Evolutionary conservation across 2,329 filamentous ascomycete genomes (phyloP), one percentile per base, ranked within the genome.

Genomic region (Venturia asperata): DNA sequence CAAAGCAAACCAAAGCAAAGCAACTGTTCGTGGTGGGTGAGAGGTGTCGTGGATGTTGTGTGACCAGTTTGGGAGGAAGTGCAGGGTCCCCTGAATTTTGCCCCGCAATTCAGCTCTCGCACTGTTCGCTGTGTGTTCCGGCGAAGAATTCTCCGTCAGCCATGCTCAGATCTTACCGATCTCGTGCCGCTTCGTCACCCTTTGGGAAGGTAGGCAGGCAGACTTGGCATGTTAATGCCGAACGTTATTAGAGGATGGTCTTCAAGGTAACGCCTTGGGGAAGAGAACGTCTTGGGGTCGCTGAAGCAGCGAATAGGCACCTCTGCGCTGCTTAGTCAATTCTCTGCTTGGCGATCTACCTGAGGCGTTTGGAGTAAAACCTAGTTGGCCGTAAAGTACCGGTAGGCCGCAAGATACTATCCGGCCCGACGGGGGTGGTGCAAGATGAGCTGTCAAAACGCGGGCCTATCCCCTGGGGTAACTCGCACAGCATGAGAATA

Each of bases 381-480:
- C 47, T 21, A n/a, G n/a, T 24, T 24, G 15, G 39, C 15, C 39
- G 39, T 15, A 15, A 15, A 10, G 39, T 41, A 10, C 4, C 39
- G 39, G 10, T 41, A 41, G 30, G 30, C 15, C 39, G 15, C 9
- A 2, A 11, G 10, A 10, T 41, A 41, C 39, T 47, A 7, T 47
- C 6, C 43, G 43, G n/a, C n/a, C 43, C n/a, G n/a, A 47, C 19
- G 43, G 45, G 6, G 10, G 47, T 52, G 27, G 30, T 37, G 37
- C 52, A 58, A 34, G 52, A 58, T 58, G 52, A 58, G 52, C 52
- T 58, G 52, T 58, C 52, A 58, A 58, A 58, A 37, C 21, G 30
- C 52, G 27, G 17, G 15, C 15, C 34, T 34, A 9, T 34, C 27
- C 24, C 27, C 49, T 34, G 10, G 3, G 3, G 2, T 34, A 56